Evolutionary conservation across 495 filamentous ascomycete genomes (phyloP).

Genomic region (Daldinia childiae): DNA sequence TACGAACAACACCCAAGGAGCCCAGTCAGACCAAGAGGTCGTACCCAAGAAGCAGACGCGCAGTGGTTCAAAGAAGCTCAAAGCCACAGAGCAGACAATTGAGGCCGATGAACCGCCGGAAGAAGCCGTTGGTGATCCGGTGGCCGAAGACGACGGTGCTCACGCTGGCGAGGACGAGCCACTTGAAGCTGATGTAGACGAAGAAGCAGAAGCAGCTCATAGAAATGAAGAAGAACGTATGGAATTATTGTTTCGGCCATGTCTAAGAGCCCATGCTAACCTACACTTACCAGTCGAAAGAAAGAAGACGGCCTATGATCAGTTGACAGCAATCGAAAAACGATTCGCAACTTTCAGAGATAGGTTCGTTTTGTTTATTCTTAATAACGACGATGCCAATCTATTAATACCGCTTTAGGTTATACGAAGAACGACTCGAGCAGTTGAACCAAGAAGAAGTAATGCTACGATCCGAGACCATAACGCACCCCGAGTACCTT

Average conservation of each 20-base stretch:
- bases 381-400: slow-evolving; percentile 21
- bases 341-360: slow-evolving; percentile 87
- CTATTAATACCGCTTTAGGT: slow-evolving; percentile 56
- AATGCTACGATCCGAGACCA: slow-evolving; percentile 76
- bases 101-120: slow-evolving; percentile 47
- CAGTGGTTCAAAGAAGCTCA: slow-evolving; percentile 52
- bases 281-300: slow-evolving; percentile 67
- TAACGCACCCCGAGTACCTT: slow-evolving; percentile 87
- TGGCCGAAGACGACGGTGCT: slow-evolving; percentile 49
- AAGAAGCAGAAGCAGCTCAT: slow-evolving; percentile 62
- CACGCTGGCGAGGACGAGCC: slow-evolving; percentile 59
- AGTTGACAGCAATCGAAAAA: slow-evolving; percentile 78
- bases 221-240: slow-evolving; percentile 81
- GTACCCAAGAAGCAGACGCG: slow-evolving; percentile 53
- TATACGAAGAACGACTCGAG: slow-evolving; percentile 86
- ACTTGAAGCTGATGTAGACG: slow-evolving; percentile 59
- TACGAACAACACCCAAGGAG: slow-evolving; percentile 41
- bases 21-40: slow-evolving; percentile 46
- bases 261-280: slow-evolving; percentile 51
- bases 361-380: slow-evolving; percentile 65
- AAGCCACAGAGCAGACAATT: slow-evolving; percentile 45
- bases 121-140: slow-evolving; percentile 41
- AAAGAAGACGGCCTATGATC: slow-evolving; percentile 83
- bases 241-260: slow-evolving; percentile 38
- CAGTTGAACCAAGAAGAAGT: slow-evolving; percentile 84